These are phyloP conservation scores for Closterium sp. DNA, from an alignment of 139 green algal genomes.

Conservation along the genomic window DNA sequence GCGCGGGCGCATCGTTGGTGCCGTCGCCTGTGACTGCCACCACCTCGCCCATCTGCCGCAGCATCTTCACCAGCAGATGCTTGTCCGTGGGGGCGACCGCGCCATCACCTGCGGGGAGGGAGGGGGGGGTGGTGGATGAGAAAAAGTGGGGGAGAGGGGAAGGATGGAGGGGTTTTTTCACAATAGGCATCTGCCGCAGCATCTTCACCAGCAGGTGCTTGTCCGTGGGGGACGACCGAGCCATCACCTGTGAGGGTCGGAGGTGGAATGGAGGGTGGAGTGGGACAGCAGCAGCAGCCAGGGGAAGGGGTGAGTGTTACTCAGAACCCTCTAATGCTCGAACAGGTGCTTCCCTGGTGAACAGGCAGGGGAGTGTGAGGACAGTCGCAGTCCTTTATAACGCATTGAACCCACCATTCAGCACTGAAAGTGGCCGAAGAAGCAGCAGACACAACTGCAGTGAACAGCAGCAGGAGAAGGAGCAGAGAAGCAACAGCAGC, in stretches of 20 bases:
- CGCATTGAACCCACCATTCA: too few relatives aligned
- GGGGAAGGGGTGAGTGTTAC: too few relatives aligned
- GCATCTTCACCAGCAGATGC: constrained; percentile 80
- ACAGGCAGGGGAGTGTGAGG: too few relatives aligned
- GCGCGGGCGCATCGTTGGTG: constrained; percentile 81
- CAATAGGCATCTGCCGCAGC: too few relatives aligned
- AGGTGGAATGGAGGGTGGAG: too few relatives aligned
- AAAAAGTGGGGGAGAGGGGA: neutral
- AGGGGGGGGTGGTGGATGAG: neutral
- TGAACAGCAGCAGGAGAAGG: neutral
- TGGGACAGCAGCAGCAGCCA: too few relatives aligned
- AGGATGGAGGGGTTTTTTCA: too few relatives aligned
- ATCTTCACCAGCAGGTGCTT: neutral
- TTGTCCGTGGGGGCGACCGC: constrained; percentile 91
- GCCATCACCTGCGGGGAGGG: constrained; percentile 72
- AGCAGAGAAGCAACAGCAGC: neutral
- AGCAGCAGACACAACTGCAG: neutral
- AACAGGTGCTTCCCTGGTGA: too few relatives aligned
- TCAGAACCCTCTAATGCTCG: too few relatives aligned
- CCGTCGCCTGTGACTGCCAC: constrained; percentile 93
- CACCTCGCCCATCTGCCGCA: constrained; percentile 87
- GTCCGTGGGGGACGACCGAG: too few relatives aligned
- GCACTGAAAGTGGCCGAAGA: too few relatives aligned
- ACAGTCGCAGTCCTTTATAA: too few relatives aligned
- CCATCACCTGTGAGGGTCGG: neutral